These are phyloP conservation scores for Antitrichia curtipendula DNA, from an alignment of 225 moss, liverwort and hornwort species.

Conservation along the genomic window DNA sequence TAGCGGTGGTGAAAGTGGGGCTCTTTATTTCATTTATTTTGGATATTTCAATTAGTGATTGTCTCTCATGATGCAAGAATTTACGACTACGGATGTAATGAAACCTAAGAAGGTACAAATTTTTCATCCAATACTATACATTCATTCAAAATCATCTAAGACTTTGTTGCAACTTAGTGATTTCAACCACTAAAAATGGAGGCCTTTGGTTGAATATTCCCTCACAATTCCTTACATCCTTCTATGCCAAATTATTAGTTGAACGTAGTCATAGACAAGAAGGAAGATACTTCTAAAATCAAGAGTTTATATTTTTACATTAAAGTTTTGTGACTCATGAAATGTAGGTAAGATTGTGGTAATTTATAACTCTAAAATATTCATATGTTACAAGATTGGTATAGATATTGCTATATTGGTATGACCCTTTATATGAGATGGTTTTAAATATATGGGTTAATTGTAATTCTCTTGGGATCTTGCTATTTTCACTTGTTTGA, in stretches of 20 bases:
- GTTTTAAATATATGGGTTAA: too few relatives aligned
- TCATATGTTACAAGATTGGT: background rate
- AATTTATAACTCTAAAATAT: too few relatives aligned
- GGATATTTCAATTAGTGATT: background rate
- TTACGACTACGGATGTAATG: background rate
- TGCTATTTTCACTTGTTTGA: background rate
- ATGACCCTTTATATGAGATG: too few relatives aligned
- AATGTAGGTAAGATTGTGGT: background rate
- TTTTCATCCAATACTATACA: background rate
- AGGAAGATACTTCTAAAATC: background rate
- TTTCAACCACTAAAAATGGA: background rate
- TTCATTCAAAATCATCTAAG: background rate
- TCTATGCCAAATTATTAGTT: background rate
- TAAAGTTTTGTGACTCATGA: background rate
- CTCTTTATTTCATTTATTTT: background rate
- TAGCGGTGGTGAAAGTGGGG: rapidly evolving
- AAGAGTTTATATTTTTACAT: background rate
- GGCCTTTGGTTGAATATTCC: too few relatives aligned
- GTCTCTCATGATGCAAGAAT: background rate
- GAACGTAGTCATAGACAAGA: background rate
- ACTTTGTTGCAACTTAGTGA: background rate
- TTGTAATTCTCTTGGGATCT: background rate
- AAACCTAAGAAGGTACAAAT: rapidly evolving
- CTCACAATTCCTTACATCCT: background rate
- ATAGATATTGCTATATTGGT: too few relatives aligned